Evolutionary conservation across 331 rosid species (phyloP), one percentile per base, ranked within the genome.

Genomic region (Telfairia occidentalis): DNA sequence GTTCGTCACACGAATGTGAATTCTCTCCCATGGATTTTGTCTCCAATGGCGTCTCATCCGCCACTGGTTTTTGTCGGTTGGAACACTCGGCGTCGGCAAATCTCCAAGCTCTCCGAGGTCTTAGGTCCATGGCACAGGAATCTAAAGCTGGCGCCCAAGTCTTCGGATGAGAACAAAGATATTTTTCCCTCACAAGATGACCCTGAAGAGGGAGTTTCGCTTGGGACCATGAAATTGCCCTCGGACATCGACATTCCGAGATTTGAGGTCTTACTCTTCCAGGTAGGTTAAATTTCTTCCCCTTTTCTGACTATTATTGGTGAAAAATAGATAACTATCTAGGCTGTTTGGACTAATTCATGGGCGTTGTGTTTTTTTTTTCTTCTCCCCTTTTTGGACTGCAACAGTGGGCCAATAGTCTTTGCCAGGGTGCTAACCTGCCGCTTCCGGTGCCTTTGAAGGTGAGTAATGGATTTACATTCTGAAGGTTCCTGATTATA

Each of bases 391-490:
- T 18, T 32, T 32, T 42, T 43, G 28, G 59, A 34, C 35, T 74
- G 67, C 50, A 55, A 76, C 84, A 93, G 97, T 91, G 97, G 97
- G 98, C 92, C 26, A 91, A 91, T 63, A 88, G 98, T 78, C 97
- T 93, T 58, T 83, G 85, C 85, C 97, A 93, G 78, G 98, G 98
- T 79, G 97, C 98, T 23, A 90, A 76, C 83, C 80, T 89, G 45
- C 98, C 98, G 29, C 97, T 93, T 76, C 89, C 93, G 1, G 73
- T 81, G 77, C 98, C 98, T 77, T 81, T 94, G 76, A 93, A 83
- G 98, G 98, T 89, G 74, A 37, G 49, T 9, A 67, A 67, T 42
- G 32, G 32, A 37, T 24, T 67, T 67, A 5, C 34, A 42, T 42
- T 43, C 4, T 11, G 16, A 23, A 15, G 74, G 11, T 40, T 23